Conservation (phyloP, 1,284 basidiomycete genomes). For the Pholiota adiposa region DNA sequence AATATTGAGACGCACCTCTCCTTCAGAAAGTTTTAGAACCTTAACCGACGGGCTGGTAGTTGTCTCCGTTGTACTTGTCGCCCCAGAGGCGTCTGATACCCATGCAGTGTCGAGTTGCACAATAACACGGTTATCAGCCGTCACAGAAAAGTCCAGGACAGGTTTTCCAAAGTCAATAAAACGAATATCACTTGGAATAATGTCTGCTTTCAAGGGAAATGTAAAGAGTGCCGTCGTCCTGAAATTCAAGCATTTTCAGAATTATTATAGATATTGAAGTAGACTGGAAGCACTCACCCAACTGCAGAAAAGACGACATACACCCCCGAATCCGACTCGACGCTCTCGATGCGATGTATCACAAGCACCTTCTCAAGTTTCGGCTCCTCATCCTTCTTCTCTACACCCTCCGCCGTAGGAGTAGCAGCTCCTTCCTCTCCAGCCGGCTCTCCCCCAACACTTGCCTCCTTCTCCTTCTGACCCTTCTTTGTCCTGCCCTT, state of each 20-base stretch:
- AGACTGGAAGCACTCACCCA: slow-evolving; percentile 52
- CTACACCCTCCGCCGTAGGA: slow-evolving; percentile 14
- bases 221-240: slow-evolving; percentile 74
- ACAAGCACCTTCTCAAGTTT: slow-evolving; percentile 48
- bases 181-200: slow-evolving; percentile 35
- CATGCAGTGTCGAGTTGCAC: slow-evolving; percentile 55
- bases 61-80: not conserved
- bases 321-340: slow-evolving; percentile 36
- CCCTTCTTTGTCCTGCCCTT: slow-evolving; percentile 27
- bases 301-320: slow-evolving; percentile 66
- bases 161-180: slow-evolving; percentile 58
- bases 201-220: slow-evolving; percentile 41
- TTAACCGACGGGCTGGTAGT: slow-evolving; percentile 11
- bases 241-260: not conserved
- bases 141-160: slow-evolving; percentile 60
- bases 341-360: slow-evolving; percentile 53
- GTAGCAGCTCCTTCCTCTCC: slow-evolving; percentile 19
- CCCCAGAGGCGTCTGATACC: slow-evolving; percentile 17
- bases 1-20: slow-evolving; percentile 29
- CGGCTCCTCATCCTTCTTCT: slow-evolving; percentile 27
- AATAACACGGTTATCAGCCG: slow-evolving; percentile 45
- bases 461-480: slow-evolving; percentile 27
- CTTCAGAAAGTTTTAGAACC: slow-evolving; percentile 17
- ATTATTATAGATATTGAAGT: not conserved
- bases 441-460: slow-evolving; percentile 30